These are phyloP conservation scores for Ophiosphaerella korrae DNA, from an alignment of 2,329 filamentous ascomycete species.

Conservation along the genomic window DNA sequence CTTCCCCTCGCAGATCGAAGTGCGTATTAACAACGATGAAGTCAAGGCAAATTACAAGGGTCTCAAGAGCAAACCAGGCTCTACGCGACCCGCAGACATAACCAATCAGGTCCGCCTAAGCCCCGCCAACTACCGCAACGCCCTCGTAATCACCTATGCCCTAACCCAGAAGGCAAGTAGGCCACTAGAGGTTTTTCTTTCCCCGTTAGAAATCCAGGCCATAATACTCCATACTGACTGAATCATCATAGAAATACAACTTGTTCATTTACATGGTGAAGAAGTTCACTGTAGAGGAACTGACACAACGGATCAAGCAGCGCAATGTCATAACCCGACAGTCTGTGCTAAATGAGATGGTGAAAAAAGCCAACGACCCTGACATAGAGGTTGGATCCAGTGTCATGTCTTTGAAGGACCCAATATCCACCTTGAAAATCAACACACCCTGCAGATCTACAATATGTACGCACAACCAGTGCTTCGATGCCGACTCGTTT, in stretches of 20 bases:
- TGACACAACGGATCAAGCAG: constrained; percentile 70
- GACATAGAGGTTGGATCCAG: constrained; percentile 90
- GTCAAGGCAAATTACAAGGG: constrained; percentile 93
- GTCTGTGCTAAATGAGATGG: constrained; percentile 81
- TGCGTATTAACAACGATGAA: constrained; percentile 86
- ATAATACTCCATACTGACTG: constrained; percentile 20
- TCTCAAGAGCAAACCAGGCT: constrained; percentile 93
- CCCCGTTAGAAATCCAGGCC: constrained; percentile 6
- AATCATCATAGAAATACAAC: constrained; percentile 45
- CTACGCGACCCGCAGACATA: constrained; percentile 90
- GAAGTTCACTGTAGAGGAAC: constrained; percentile 70
- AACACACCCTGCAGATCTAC: constrained; percentile 78
- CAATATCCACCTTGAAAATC: constrained; percentile 84
- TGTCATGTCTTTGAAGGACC: constrained; percentile 90
- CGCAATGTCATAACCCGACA: constrained; percentile 78
- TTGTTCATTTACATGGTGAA: constrained; percentile 77
- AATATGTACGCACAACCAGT: constrained; percentile 86
- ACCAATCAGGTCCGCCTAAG: constrained; percentile 75
- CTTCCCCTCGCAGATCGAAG: constrained; percentile 90
- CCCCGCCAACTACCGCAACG: constrained; percentile 72
- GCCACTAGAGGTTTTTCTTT: constrained; percentile 28
- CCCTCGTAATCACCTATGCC: constrained; percentile 86
- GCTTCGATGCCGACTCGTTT: constrained; percentile 92
- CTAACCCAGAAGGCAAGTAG: constrained; percentile 79
- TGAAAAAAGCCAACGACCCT: constrained; percentile 78